Percentiles rank a stretch among this genome's conserved stretches.
Evolutionary conservation across 2,329 filamentous ascomycete genomes (phyloP).

Genomic region (Bipolaris zeicola): DNA sequence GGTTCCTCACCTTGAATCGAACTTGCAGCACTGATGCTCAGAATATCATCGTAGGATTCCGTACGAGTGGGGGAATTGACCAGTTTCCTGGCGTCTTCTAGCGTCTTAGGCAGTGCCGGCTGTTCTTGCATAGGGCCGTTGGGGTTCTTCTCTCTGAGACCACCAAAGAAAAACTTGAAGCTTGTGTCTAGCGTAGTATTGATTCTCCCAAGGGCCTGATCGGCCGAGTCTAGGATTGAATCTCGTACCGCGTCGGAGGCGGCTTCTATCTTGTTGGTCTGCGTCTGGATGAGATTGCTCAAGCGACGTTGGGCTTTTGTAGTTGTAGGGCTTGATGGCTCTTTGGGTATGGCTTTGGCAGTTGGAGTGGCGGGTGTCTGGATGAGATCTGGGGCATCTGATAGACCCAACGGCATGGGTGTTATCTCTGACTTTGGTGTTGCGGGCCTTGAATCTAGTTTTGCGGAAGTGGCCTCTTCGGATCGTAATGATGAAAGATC

Average conservation of each 20-base stretch:
- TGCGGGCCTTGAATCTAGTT: constrained; percentile 55
- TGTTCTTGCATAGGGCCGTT: constrained; percentile 38
- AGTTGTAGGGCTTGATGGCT: constrained; percentile 46
- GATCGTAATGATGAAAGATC: constrained; percentile 86
- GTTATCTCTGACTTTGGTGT: constrained; percentile 50
- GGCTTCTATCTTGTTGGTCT: constrained; percentile 78
- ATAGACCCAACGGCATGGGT: constrained; percentile 48
- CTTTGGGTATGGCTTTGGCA: constrained; percentile 24
- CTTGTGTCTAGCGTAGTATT: constrained; percentile 88
- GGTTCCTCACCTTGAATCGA: constrained; percentile 55
- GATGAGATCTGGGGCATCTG: constrained; percentile 46
- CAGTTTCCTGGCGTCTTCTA: constrained; percentile 90
- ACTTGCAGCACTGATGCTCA: constrained; percentile 57
- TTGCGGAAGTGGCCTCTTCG: constrained; percentile 70
- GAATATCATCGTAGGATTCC: constrained; percentile 58
- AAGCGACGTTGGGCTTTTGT: constrained; percentile 72
- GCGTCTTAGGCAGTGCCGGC: constrained; percentile 76
- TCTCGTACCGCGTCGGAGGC: constrained; percentile 78
- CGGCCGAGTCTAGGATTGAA: constrained; percentile 76
- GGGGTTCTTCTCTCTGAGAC: constrained; percentile 71
- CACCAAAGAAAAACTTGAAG: constrained; percentile 90
- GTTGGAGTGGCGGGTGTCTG: constrained; percentile 47
- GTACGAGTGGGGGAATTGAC: constrained; percentile 71
- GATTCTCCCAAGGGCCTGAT: constrained; percentile 90
- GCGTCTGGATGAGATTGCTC: constrained; percentile 84